Evolutionary conservation across 1,139 yeast genomes (phyloP), one percentile per base, ranked within the genome.

Genomic region (Candida sp.): DNA sequence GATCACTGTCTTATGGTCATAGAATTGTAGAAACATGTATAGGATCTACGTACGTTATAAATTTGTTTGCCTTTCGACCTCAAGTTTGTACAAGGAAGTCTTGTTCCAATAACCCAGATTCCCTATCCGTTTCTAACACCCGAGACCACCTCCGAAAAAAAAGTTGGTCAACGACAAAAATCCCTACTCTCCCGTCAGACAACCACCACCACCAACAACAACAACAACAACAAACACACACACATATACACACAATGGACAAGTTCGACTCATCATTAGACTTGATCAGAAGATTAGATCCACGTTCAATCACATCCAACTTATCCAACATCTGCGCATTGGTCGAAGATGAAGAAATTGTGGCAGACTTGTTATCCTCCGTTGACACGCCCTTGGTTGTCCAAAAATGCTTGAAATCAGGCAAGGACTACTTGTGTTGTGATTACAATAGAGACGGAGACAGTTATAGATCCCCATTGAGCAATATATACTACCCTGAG

Each of bases 371-470:
- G 54, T 77, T 94, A 49, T 84, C 96, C 3, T 82, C 96, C 0
- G 93, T 93, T 12, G 99, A 94, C 69, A 88, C 89, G 50, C 98
- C 99, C 12, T 76, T 94, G 60, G 72, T 75, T 44, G 74, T 85
- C 41, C 67, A 77, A 48, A 77, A 76, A 43, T 94, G 96, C 66
- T 62, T 71, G 39, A 68, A 77, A 51, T 68, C 84, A 7, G 89
- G 90, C 23, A 88, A 88, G 67, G 81, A 82, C 54, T 94, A 78
- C 67, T 77, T 94, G 56, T 84, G 94, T 49, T 94, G 99, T 70
- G 99, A 94, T 67, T 94, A 93, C 68, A 94, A 94, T 69, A 80
- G 99, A 58, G 99, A 94, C 63, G 94, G 96, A 5, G 98, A 94
- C 68, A 86, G 94, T 32, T 90, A 82, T 71, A 80, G 98, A 60